Evolutionary conservation across 1,284 basidiomycete species (phyloP), one percentile per base, ranked within the genome.

Genomic region (Melampsora larici-populina): DNA sequence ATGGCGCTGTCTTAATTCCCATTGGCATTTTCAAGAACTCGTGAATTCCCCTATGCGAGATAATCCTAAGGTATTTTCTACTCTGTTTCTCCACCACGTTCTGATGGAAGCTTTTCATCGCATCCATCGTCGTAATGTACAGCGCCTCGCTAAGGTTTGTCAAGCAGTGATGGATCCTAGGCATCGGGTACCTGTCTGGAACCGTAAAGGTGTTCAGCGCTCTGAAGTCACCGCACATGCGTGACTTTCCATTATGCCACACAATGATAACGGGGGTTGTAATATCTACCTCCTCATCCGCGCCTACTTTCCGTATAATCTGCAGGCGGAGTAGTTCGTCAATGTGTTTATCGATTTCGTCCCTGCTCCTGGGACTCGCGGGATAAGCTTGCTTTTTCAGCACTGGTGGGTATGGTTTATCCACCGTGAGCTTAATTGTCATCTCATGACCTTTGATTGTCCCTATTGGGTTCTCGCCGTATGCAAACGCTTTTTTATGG

Each of bases 231-330:
- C 69, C 69, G 24, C 55, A 43, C 17, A 58, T 21, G 8, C 69
- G 55, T 18, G 48, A 70, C 29, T 70, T 70, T 36, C 24, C 24
- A 36, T 70, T 70, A 26, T 55, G 26, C 51, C 51, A 70, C 6
- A 21, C 55, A 43, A 71, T 71, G 8, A 71, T 71, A 15, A 71
- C 31, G 3, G 70, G 70, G 26, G 26, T 71, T 6, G 70, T 62
- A 15, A 71, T 46, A n/a, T 71, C 70, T n/a, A 71, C 51, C 33
- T 58, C 26, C 21, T 62, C 70, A 71, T 71, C 62, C 18, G 26
- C 49, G 15, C 70, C 70, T n/a, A 71, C 51, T 62, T 71, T 71
- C 1, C 51, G 3, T n/a, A n/a, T n/a, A n/a, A n/a, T n/a, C n/a
- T n/a, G n/a, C n/a, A n/a, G n/a, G n/a, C n/a, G n/a, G n/a, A 70